Evolutionary conservation across 108 stramenopile species (phyloP), one percentile per base, ranked within the genome.

Genomic region (Discostella pseudostelligera): DNA sequence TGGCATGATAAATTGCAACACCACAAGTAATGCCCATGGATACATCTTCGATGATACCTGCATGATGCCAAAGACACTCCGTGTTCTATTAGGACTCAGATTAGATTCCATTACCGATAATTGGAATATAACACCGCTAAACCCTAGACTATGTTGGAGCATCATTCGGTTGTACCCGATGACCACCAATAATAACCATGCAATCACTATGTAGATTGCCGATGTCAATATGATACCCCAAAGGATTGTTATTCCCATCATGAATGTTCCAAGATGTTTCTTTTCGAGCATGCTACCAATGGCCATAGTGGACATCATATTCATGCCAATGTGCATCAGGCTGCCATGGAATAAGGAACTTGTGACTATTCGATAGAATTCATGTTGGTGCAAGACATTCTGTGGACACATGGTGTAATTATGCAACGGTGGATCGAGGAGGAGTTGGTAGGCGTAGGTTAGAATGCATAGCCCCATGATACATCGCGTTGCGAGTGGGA

Each of bases 321-420:
- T 97, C 87, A 95, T 87, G 4, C 67, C 90, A 47, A 97, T 89
- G 67, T 97, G 96, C 81, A 94, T 62, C n/a, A 94, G 22, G 50
- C 70, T 82, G 2, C 80, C 93, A 74, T 97, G 96, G 69, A 93
- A 85, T 50, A 95, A 63, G 0, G 83, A 69, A 20, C 83, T 83
- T 8, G 93, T 84, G 14, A 90, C 21, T 26, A 96, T 61, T 13
- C 96, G 81, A 58, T 93, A 92, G 59, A 74, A 80, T 58, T 96
- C 84, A 10, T 63, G 11, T 19, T 60, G 57, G 49, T 84, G 80
- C 3, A 93, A 20, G 0, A 95, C 69, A 16, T 61, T 43, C 8
- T 81, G 64, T 8, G 91, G 94, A 47, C 83, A 84, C 72, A 95
- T 73, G 1, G 88, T 88, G 45, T 78, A 91, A 32, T 65, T 56